phyloP scores from a whole-genome alignment of 2,329 filamentous ascomycete species.

The Monilinia laxa region DNA sequence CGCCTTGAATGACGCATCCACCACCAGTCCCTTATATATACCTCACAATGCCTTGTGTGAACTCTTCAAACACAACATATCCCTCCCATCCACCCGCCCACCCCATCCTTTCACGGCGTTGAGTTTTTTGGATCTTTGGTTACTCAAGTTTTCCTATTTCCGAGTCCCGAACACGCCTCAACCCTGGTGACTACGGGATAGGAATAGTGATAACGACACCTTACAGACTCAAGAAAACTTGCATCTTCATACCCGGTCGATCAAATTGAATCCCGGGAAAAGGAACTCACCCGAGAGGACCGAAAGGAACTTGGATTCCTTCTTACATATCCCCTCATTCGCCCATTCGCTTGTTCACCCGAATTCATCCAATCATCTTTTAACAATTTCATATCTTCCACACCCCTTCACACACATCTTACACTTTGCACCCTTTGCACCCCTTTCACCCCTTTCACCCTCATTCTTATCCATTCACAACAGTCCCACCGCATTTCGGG shows the following conservation, averaged over 20 bases:
- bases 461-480: too few species aligned
- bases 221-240: not conserved
- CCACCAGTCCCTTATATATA: too few species aligned
- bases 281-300: not conserved
- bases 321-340: not conserved
- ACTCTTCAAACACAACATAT: not conserved
- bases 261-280: not conserved
- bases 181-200: constrained; percentile 10
- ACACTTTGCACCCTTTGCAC: too few species aligned
- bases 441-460: too few species aligned
- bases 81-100: not conserved
- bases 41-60: not conserved
- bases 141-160: not conserved
- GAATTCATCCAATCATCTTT: not conserved
- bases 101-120: not conserved
- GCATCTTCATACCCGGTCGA: constrained; percentile 1
- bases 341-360: not conserved
- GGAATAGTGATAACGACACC: not conserved
- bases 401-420: too few species aligned
- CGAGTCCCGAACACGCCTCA: not conserved
- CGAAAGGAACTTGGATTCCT: not conserved
- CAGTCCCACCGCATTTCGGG: constrained; percentile 7
- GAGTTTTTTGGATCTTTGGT: not conserved
- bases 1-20: not conserved
- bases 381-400: too few species aligned